A percentile compares a stretch with the other conserved stretches of the same genome.
Conservation (phyloP, 352 stramenopile genomes). For the Pythium chondricola region DNA sequence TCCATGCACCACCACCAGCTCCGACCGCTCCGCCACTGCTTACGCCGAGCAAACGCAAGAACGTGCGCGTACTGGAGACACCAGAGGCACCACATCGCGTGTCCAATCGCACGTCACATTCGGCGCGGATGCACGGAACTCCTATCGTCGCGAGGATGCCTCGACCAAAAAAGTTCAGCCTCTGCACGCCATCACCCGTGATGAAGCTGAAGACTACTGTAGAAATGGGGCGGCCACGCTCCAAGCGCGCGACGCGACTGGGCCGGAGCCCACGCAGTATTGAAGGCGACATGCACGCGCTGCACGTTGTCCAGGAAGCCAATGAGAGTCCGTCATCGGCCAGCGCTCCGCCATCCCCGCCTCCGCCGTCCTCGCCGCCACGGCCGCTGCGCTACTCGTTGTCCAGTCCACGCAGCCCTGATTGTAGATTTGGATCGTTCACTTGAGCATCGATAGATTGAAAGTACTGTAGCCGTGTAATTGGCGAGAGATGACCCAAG, state of each 20-base stretch:
- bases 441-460: background rate
- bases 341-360: background rate
- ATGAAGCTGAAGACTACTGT: slow-evolving; percentile 75
- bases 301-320: slow-evolving; percentile 10
- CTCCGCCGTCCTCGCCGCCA: background rate
- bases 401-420: slow-evolving; percentile 9
- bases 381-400: slow-evolving; percentile 4
- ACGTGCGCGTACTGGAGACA: slow-evolving; percentile 12
- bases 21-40: slow-evolving; percentile 1
- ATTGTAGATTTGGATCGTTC: slow-evolving; percentile 5
- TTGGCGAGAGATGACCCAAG: no score
- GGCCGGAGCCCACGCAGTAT: slow-evolving; percentile 44
- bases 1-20: slow-evolving; percentile 14
- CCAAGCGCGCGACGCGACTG: slow-evolving; percentile 51
- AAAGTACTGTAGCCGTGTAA: slow-evolving; percentile 1
- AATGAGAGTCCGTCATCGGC: background rate
- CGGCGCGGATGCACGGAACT: slow-evolving; percentile 13
- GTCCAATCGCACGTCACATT: slow-evolving; percentile 8
- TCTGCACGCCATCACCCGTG: slow-evolving; percentile 77
- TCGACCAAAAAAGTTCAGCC: slow-evolving; percentile 35
- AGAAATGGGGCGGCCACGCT: slow-evolving; percentile 63
- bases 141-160: slow-evolving; percentile 9
- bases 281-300: slow-evolving; percentile 41
- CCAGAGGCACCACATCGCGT: slow-evolving; percentile 2
- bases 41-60: slow-evolving; percentile 19